These are phyloP conservation scores for Monosporascus sp. DNA, from an alignment of 2,329 filamentous ascomycete genomes.

Conservation along the genomic window DNA sequence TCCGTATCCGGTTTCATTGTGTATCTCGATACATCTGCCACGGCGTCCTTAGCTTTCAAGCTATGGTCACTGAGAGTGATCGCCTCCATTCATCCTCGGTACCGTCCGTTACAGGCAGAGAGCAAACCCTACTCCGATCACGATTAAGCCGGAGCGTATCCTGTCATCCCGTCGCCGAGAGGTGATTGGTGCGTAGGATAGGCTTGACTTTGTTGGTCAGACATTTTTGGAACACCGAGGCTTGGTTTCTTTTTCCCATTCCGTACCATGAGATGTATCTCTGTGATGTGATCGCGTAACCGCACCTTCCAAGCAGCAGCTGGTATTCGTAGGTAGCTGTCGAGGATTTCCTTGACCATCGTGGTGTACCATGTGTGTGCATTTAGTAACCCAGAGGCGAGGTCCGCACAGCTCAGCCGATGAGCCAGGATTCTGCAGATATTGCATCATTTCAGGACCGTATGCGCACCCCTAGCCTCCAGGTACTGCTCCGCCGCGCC, in stretches of 20 bases:
- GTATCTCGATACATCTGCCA: slow-evolving; percentile 33
- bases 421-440: too few species aligned
- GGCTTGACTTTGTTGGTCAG: slow-evolving; percentile 93
- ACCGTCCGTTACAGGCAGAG: slow-evolving; percentile 71
- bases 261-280: too few species aligned
- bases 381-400: too few species aligned
- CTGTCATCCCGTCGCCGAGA: slow-evolving; percentile 76
- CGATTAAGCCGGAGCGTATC: slow-evolving; percentile 99
- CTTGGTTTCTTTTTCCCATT: slow-evolving; percentile 2
- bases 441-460: slow-evolving; percentile 72
- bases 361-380: too few species aligned
- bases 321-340: too few species aligned
- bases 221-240: slow-evolving; percentile 44
- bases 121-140: slow-evolving; percentile 60
- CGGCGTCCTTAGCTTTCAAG: slow-evolving; percentile 46
- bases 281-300: too few species aligned
- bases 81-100: slow-evolving; percentile 70
- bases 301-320: too few species aligned
- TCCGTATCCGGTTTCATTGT: not conserved
- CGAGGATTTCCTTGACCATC: too few species aligned
- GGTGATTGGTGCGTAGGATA: slow-evolving; percentile 77
- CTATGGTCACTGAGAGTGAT: slow-evolving; percentile 58
- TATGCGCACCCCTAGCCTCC: slow-evolving; percentile 86
- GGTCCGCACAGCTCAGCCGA: too few species aligned
- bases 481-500: slow-evolving; percentile 82